These are phyloP conservation scores for Yarrowia yakushimensis DNA, from an alignment of 805 yeast genomes.

Conservation along the genomic window DNA sequence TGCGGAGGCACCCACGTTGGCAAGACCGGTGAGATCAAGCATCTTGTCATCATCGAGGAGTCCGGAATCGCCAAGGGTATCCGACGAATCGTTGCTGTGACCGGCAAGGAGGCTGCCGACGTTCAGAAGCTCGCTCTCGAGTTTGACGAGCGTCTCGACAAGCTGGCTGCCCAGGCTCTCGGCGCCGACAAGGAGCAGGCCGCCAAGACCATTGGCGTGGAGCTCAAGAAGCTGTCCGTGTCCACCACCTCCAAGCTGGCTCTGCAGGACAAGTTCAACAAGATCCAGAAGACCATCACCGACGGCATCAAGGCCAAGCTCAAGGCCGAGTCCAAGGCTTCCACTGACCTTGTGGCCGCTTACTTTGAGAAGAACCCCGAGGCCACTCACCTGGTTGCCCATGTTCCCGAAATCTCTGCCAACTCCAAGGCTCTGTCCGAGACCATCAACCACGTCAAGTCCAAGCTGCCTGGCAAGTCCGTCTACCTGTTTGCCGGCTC, in stretches of 20 bases:
- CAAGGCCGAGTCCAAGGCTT: constrained; percentile 80
- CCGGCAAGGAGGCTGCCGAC: constrained; percentile 85
- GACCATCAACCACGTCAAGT: constrained; percentile 79
- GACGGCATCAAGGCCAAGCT: constrained; percentile 85
- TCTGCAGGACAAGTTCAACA: constrained; percentile 68
- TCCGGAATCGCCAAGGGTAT: constrained; percentile 98
- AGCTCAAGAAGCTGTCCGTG: constrained; percentile 74
- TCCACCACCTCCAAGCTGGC: constrained; percentile 76
- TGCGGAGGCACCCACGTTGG: constrained; percentile 99
- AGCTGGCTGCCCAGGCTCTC: constrained; percentile 60
- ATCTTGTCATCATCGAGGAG: constrained; percentile 86
- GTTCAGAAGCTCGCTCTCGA: constrained; percentile 82
- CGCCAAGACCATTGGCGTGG: constrained; percentile 80
- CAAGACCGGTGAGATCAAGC: constrained; percentile 89
- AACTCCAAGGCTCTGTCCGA: constrained; percentile 94
- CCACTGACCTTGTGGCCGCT: constrained; percentile 68
- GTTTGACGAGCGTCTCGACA: constrained; percentile 58
- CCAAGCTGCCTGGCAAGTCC: constrained; percentile 68
- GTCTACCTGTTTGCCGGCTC: constrained; percentile 77
- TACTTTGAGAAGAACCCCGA: constrained; percentile 59
- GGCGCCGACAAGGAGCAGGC: constrained; percentile 76
- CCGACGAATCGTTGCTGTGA: constrained; percentile 95
- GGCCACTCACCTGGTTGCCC: constrained; percentile 60
- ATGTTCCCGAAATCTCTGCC: constrained; percentile 59
- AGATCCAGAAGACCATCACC: constrained; percentile 79